Base-by-base conservation (phyloP, 139 green algal genomes). In the Trebouxia sp. region DNA sequence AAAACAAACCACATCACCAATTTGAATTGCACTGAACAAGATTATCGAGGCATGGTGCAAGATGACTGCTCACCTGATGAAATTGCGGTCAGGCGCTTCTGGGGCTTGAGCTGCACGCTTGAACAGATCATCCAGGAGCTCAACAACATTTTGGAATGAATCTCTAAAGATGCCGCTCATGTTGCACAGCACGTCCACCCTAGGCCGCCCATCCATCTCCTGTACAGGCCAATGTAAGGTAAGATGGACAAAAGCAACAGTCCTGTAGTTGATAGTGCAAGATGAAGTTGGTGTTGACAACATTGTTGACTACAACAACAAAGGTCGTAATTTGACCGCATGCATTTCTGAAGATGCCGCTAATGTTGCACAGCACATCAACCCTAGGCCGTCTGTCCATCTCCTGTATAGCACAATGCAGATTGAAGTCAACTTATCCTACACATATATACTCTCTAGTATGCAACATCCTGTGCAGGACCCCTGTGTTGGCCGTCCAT, bases 101-200 rank as follows among this genome's bases (percentile, higher is more conserved):
- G 95, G 88, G 0, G 89, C 89, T 2, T 86, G 87, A 0, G 92
- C 90, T 12, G 83, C 87, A 26, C 93, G 82, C 81, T 89, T 85
- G 85, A 99, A 98, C 43, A 97, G 83, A 85, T 99, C 96, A 83
- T 99, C 96, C 66, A 99, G 87, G 47, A 99, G 91, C 83, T 98
- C 95, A 56, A 99, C 94, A 53, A 97, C 92, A 76, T 97, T 97
- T 82, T 93, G 90, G 67, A 95, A 96, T 0, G 84, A 91, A 85
- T 97, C 95, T 12, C 95, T 81, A 91, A 99, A 99, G 87, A 99
- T 98, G 78, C 96, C 96, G 56, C 72, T 91, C 93, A 99, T 95
- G 92, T 98, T 98, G 85, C 92, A 97, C 72, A 99, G 88, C 66
- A 97, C 92, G 81, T 99, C 96, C 11, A 84, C 56, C 0, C 80